Base-by-base conservation (phyloP, 2,329 filamentous ascomycete species). In the Xylaria sp. region DNA sequence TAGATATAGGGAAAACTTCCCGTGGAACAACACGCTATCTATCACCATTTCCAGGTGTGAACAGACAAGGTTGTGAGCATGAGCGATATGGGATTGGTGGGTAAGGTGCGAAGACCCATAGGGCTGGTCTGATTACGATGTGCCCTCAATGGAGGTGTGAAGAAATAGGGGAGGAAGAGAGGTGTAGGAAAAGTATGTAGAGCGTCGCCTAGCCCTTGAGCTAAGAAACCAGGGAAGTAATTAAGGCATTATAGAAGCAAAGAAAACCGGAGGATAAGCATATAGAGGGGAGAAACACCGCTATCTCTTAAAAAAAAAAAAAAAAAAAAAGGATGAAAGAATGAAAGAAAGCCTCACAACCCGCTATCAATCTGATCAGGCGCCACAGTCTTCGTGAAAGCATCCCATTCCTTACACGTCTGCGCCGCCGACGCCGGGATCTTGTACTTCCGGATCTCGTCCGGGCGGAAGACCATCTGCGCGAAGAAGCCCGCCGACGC, bases 401-500 rank as follows among this genome's bases (percentile, higher is more conserved):
- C 70, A 18, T 75, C 65, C 83, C 84, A 84, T 18, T 81, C 77
- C 8, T 70, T 64, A 70, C 80, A 83, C 9, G 79, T 81, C 73
- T 83, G 76, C 23, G 71, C 69, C 71, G 82, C 75, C 1, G 77
- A 68, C 42, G 60, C 66, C 0, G 83, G 81, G 40, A 84, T 75
- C 5, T 74, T 50, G 66, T 77, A 70, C 12, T 75, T 42, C 3
- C 25, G 18, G 35, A 78, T 54, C 59, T 73, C 23, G 42, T 78
- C 73, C 23, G 76, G 72, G 37, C 65, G 68, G 70, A 78, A 78
- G 1, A 85, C 74, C 58, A 84, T 78, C 72, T 84, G 81, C 60
- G 83, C 73, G 23, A 82, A 82, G 58, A 84, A 80, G 4, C 83
- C 82, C 29, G 80, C 78, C 6, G 80, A 82, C 0, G 82, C 80